phyloP scores from a whole-genome alignment of 345 rosid species.

The Passiflora organensis region DNA sequence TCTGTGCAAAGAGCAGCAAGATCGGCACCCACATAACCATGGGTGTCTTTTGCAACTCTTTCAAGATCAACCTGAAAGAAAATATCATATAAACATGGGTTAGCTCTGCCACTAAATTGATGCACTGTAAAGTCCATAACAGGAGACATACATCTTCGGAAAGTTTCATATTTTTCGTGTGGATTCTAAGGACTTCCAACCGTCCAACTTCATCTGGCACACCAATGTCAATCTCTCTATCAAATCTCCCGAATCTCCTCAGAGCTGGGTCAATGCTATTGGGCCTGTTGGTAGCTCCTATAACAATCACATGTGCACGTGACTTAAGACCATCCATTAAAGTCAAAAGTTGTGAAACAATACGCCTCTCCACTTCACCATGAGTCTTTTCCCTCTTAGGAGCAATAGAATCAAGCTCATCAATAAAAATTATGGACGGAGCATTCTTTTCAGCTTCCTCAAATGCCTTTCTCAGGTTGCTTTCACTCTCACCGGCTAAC shows the following conservation, averaged over 20 bases:
- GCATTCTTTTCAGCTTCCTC: slow-evolving; percentile 15
- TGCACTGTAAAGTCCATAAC: background rate
- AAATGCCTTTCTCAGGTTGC: slow-evolving; percentile 13
- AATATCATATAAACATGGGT: background rate
- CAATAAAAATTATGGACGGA: slow-evolving; percentile 12
- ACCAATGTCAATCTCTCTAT: slow-evolving; percentile 14
- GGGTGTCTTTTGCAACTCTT: slow-evolving; percentile 14
- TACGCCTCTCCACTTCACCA: slow-evolving; percentile 13
- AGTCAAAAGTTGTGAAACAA: slow-evolving; percentile 9
- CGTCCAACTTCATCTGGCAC: slow-evolving; percentile 15
- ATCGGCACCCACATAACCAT: slow-evolving; percentile 18
- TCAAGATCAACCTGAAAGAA: slow-evolving; percentile 11
- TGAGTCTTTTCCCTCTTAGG: slow-evolving; percentile 13
- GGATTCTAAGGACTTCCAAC: slow-evolving; percentile 13
- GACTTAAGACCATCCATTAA: slow-evolving; percentile 12
- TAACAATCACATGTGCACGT: slow-evolving; percentile 14
- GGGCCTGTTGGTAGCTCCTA: slow-evolving; percentile 12
- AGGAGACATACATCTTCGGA: slow-evolving; percentile 5
- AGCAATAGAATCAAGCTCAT: slow-evolving; percentile 12
- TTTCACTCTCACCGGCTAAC: slow-evolving; percentile 14
- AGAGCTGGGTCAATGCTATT: slow-evolving; percentile 13
- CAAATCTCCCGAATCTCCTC: slow-evolving; percentile 14
- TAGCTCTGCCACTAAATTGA: too few species aligned
- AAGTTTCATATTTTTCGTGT: slow-evolving; percentile 13
- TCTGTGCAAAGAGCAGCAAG: slow-evolving; percentile 18